Percentiles rank a stretch among this genome's conserved stretches.
These are phyloP conservation scores for Botrytis cinerea DNA, from an alignment of 2,329 filamentous ascomycete species.

Conservation along the genomic window DNA sequence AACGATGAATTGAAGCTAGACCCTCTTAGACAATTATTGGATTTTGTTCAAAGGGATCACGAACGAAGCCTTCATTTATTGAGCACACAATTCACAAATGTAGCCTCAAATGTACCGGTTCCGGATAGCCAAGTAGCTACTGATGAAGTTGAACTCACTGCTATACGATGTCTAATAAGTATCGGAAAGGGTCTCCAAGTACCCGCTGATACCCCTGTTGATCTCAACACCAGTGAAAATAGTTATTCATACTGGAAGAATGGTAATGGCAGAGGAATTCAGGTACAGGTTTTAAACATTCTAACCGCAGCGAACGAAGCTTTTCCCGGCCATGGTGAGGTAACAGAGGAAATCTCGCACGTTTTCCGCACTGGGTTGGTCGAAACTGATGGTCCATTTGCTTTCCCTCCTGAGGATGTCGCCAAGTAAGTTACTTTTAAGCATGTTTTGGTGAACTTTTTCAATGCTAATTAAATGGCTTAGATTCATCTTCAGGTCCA, in stretches of 20 bases:
- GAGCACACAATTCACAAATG: conserved; percentile 4
- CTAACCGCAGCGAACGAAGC: conserved; percentile 52
- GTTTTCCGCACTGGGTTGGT: conserved; percentile 75
- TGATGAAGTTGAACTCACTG: conserved; percentile 45
- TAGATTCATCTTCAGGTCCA: conserved; percentile 60
- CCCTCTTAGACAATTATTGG: conserved; percentile 59
- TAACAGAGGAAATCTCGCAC: conserved; percentile 70
- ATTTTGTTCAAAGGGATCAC: conserved; percentile 65
- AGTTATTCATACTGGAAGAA: conserved; percentile 51
- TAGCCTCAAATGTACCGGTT: neutral
- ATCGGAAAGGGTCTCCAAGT: conserved; percentile 74
- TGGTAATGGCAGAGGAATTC: conserved; percentile 51
- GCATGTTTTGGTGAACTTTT: neutral
- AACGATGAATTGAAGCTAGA: conserved; percentile 56
- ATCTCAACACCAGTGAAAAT: conserved; percentile 57
- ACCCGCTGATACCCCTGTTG: conserved; percentile 65
- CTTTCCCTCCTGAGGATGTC: conserved; percentile 67
- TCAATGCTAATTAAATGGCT: neutral
- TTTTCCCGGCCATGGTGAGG: conserved; percentile 63
- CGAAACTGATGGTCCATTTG: conserved; percentile 76
- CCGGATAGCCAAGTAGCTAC: conserved; percentile 20
- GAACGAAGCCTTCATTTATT: conserved; percentile 42
- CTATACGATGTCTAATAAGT: conserved; percentile 67
- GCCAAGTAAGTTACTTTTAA: conserved; percentile 45
- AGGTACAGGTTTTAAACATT: conserved; percentile 53